Evolutionary conservation across 176 grass and related monocot species (phyloP), one percentile per base, ranked within the genome.

Genomic region (Urochloa ruziziensis): DNA sequence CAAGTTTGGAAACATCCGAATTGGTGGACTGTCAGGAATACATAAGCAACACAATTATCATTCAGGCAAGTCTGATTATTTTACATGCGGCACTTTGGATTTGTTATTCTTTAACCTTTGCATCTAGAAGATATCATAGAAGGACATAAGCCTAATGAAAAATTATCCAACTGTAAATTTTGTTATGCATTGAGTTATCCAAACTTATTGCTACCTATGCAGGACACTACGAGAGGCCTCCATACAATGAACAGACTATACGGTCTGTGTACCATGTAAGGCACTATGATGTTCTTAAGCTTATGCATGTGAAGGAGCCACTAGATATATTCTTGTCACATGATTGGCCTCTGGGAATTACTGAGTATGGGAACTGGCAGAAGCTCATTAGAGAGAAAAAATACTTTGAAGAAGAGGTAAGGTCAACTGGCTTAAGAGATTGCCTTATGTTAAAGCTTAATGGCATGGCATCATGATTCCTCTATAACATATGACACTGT

Each of bases 331-430:
- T 98, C 88, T 78, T 98, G 23, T 98, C 96, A 28, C 96, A 98
- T 89, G 93, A 98, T 86, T 98, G 96, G 96, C 93, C 93, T 72
- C n/a, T 95, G 69, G 93, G 91, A 67, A 94, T 98, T 78, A 95
- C 93, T 60, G 93, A 98, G 82, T 98, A 98, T 85, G 96, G 93
- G 86, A 79, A 94, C 73, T 80, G 89, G 83, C 44, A 95, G 91
- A 90, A 73, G 65, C 93, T 95, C 77, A 66, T 94, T 84, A 75
- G 7, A 29, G 15, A n/a, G 54, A 98, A 98, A 85, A 33, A 4
- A 0, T 25, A 47, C 34, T 98, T 94, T 57, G 74, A 34, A 90
- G 73, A 85, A 78, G 93, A 95, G 96, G 91, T 95, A 86, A 71
- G 84, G 36, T 28, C 18, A 78, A 75, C 18, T 72, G 53, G 8